A percentile compares a stretch with the other conserved stretches of the same genome.
These are phyloP conservation scores for Xylariaceae sp. DNA, from an alignment of 2,329 filamentous ascomycete genomes.

Conservation along the genomic window DNA sequence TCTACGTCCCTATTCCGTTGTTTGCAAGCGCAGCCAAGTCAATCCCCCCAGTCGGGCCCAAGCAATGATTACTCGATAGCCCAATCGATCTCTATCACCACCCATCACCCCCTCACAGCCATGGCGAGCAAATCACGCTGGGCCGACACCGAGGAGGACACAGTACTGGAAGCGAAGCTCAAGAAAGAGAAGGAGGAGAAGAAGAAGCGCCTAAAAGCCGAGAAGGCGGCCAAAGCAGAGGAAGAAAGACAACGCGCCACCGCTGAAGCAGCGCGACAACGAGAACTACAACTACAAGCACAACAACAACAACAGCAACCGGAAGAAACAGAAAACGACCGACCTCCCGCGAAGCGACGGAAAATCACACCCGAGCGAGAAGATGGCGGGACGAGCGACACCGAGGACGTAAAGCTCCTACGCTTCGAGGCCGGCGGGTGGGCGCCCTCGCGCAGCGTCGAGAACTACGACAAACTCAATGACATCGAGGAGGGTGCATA, in stretches of 20 bases:
- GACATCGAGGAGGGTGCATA: conserved; percentile 98
- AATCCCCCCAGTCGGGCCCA: neutral
- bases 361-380: conserved; percentile 58
- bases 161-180: conserved; percentile 72
- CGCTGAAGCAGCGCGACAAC: conserved; percentile 42
- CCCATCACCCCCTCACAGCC: conserved; percentile 9
- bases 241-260: conserved; percentile 50
- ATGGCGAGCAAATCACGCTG: conserved; percentile 82
- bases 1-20: too few relatives aligned
- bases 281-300: conserved; percentile 32
- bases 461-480: conserved; percentile 91
- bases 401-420: conserved; percentile 62
- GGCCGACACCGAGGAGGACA: conserved; percentile 85
- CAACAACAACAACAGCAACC: conserved; percentile 35
- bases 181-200: conserved; percentile 89
- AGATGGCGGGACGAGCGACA: conserved; percentile 25
- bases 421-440: conserved; percentile 74
- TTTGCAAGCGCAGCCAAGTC: too few relatives aligned
- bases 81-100: neutral
- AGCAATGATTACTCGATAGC: conserved; percentile 17
- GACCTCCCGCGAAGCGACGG: conserved; percentile 67
- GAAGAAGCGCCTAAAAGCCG: conserved; percentile 82
- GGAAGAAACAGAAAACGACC: conserved; percentile 39
- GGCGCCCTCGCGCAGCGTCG: conserved; percentile 76
- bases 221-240: conserved; percentile 76